These are phyloP conservation scores for Fusarium transvaalense DNA, from an alignment of 2,329 filamentous ascomycete species.

Conservation along the genomic window DNA sequence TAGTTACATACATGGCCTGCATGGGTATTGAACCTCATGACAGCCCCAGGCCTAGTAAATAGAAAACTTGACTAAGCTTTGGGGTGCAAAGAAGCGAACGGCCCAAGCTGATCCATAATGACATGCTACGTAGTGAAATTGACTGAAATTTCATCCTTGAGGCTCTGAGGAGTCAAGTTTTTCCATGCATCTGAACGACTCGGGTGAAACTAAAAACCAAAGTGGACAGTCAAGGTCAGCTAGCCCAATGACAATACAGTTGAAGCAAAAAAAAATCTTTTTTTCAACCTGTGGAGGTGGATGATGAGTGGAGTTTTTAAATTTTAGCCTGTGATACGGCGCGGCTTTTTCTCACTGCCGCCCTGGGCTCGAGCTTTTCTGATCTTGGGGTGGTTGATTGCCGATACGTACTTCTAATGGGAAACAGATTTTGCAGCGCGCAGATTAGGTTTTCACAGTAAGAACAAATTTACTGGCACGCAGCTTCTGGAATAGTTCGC, in stretches of 20 bases:
- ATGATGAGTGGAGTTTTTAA: slow-evolving; percentile 35
- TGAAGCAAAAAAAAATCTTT: slow-evolving; percentile 38
- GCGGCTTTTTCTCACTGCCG: slow-evolving; percentile 34
- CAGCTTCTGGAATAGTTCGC: slow-evolving; percentile 22
- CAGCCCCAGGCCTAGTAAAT: neutral
- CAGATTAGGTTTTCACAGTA: slow-evolving; percentile 7
- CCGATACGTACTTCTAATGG: neutral
- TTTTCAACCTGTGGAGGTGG: slow-evolving; percentile 33
- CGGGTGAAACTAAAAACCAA: slow-evolving; percentile 21
- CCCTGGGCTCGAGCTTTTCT: slow-evolving; percentile 25
- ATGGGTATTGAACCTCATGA: neutral
- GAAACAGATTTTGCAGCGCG: neutral
- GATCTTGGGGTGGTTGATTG: slow-evolving; percentile 25
- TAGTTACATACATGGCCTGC: neutral
- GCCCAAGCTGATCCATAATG: neutral
- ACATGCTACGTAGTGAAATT: neutral
- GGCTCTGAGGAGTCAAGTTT: neutral
- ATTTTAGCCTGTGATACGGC: slow-evolving; percentile 26
- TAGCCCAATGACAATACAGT: slow-evolving; percentile 32
- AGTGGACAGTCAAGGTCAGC: slow-evolving; percentile 5
- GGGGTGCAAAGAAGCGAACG: neutral
- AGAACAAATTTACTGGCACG: neutral
- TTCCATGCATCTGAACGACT: slow-evolving; percentile 21
- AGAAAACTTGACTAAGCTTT: neutral
- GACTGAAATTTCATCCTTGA: neutral